Conservation (phyloP, 805 yeast genomes). For the Metschnikowia baotianmanensis region DNA sequence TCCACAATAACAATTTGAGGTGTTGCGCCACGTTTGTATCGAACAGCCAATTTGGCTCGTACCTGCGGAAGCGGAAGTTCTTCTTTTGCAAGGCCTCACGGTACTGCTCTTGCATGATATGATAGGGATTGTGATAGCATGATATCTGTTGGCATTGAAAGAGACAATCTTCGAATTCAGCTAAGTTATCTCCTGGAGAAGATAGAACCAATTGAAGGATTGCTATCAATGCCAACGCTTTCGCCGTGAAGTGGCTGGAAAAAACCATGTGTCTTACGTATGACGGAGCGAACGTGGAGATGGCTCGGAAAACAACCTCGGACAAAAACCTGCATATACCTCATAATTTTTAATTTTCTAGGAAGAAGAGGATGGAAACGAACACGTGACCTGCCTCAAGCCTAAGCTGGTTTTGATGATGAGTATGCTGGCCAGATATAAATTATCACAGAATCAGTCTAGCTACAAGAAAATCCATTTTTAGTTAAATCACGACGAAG, state of each 20-base stretch:
- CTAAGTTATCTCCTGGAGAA: slow-evolving; percentile 62
- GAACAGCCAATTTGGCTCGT: slow-evolving; percentile 35
- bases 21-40: slow-evolving; percentile 40
- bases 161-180: slow-evolving; percentile 54
- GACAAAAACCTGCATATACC: no score
- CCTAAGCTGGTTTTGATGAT: no score
- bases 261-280: background rate
- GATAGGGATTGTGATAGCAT: slow-evolving; percentile 29
- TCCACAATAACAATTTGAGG: slow-evolving; percentile 44
- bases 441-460: no score
- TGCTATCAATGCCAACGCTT: background rate
- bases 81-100: slow-evolving; percentile 17
- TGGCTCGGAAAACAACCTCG: no score
- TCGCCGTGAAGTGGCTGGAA: background rate
- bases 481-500: no score
- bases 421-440: no score
- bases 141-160: slow-evolving; percentile 47
- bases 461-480: no score
- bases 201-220: background rate
- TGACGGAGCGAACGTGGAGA: no score
- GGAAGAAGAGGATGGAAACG: no score
- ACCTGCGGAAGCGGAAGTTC: slow-evolving; percentile 23
- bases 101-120: slow-evolving; percentile 25
- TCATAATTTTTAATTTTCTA: no score
- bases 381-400: no score